A percentile compares a stretch with the other conserved stretches of the same genome.
Conservation (phyloP, 441 rosid genomes). For the Eruca vesicaria region DNA sequence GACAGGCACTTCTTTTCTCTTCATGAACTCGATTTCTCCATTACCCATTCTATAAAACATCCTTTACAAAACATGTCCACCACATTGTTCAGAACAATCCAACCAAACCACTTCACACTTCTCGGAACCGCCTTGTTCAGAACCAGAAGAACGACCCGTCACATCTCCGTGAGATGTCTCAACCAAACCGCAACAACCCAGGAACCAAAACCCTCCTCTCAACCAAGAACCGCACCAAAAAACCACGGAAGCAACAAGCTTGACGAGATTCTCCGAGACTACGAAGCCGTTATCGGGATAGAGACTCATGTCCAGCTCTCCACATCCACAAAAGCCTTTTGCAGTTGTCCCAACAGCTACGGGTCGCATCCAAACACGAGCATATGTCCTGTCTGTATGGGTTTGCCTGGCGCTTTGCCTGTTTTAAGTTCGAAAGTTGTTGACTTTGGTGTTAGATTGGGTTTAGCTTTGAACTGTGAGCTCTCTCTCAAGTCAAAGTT, state of each 20-base stretch:
- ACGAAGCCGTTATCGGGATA: slow-evolving; percentile 84
- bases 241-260: slow-evolving; percentile 41
- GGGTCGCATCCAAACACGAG: slow-evolving; percentile 77
- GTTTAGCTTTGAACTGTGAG: slow-evolving; percentile 87
- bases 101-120: slow-evolving; percentile 46
- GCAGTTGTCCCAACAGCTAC: slow-evolving; percentile 78
- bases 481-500: slow-evolving; percentile 78
- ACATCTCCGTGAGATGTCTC: slow-evolving; percentile 46
- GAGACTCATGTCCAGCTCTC: slow-evolving; percentile 95
- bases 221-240: slow-evolving; percentile 47
- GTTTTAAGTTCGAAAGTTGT: slow-evolving; percentile 82
- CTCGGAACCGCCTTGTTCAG: slow-evolving; percentile 46
- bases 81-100: slow-evolving; percentile 52
- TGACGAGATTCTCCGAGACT: slow-evolving; percentile 53
- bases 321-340: slow-evolving; percentile 85
- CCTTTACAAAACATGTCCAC: slow-evolving; percentile 47
- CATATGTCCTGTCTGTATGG: slow-evolving; percentile 92
- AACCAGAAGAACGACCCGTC: slow-evolving; percentile 43
- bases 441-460: slow-evolving; percentile 80
- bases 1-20: neutral
- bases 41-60: neutral
- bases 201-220: slow-evolving; percentile 28
- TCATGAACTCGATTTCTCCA: neutral
- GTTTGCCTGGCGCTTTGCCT: slow-evolving; percentile 91
- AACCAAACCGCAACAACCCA: slow-evolving; percentile 49